Evolutionary conservation across 2,329 filamentous ascomycete species (phyloP).

Genomic region (Cryphonectria carpinicola): DNA sequence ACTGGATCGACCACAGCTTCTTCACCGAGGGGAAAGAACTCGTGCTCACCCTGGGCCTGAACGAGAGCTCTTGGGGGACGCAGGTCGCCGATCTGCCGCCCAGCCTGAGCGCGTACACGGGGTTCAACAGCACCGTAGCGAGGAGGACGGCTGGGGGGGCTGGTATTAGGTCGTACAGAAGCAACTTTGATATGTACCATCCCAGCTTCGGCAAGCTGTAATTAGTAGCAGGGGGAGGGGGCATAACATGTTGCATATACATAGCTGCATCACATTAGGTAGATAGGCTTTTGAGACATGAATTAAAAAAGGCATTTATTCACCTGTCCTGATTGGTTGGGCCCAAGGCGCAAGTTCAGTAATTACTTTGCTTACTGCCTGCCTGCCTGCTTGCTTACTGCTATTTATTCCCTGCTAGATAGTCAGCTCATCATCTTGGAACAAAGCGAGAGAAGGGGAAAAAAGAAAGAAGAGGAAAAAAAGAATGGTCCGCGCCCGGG

Average conservation of each 20-base stretch:
- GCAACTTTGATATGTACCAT: constrained; percentile 10
- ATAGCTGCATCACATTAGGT: neutral
- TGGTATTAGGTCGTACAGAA: constrained; percentile 8
- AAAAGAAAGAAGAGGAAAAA: neutral
- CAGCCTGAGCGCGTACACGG: constrained; percentile 50
- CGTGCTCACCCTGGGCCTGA: constrained; percentile 62
- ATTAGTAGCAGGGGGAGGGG: too few relatives aligned
- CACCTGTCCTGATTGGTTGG: neutral
- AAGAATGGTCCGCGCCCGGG: constrained; percentile 10
- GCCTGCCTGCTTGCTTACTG: neutral
- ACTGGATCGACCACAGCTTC: constrained; percentile 71
- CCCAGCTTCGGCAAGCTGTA: neutral
- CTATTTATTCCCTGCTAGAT: neutral
- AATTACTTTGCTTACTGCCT: too few relatives aligned
- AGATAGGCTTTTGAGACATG: neutral
- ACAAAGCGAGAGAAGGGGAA: neutral
- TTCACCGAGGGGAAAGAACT: constrained; percentile 67
- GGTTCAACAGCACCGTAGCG: constrained; percentile 34
- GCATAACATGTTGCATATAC: neutral
- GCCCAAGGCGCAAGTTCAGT: too few relatives aligned
- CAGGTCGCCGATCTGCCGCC: constrained; percentile 63
- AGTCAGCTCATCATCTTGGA: neutral
- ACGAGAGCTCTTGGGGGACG: constrained; percentile 70
- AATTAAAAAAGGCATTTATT: neutral
- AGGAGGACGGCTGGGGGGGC: constrained; percentile 8